Conservation (phyloP, 169 alveolate genomes). For the Condylostoma magnum region DNA sequence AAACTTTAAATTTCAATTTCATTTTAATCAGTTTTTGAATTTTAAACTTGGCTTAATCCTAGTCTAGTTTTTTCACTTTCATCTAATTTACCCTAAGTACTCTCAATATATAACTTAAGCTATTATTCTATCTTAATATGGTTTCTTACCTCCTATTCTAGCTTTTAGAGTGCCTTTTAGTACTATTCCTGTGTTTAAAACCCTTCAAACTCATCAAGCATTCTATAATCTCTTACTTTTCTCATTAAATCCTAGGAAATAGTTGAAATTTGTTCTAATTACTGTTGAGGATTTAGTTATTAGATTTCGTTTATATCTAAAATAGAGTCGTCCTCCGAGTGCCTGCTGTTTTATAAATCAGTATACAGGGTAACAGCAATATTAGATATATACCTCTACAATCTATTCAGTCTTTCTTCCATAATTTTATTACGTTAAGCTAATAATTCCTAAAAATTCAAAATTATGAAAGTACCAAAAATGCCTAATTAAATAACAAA, state of each 20-base stretch:
- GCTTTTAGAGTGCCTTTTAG: conserved; percentile 29
- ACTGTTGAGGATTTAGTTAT: background rate
- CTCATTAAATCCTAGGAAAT: conserved; percentile 1
- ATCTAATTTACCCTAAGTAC: conserved; percentile 34
- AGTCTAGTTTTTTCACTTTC: conserved; percentile 38
- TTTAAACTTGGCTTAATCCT: too few species aligned
- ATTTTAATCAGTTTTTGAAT: too few species aligned
- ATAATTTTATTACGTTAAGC: too few species aligned
- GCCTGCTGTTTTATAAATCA: too few species aligned
- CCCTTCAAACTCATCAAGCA: conserved; percentile 1
- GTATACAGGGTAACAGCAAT: too few species aligned
- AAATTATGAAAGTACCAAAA: too few species aligned
- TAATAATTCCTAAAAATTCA: too few species aligned
- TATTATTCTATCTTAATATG: conserved; percentile 48
- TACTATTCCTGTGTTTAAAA: conserved; percentile 14
- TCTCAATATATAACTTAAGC: conserved; percentile 46
- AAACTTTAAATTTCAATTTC: too few species aligned
- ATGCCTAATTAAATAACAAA: too few species aligned
- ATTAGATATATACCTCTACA: too few species aligned
- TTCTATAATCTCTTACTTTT: background rate
- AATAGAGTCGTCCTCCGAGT: background rate
- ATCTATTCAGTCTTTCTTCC: too few species aligned
- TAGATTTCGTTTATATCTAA: background rate
- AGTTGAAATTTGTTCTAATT: background rate
- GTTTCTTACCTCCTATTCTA: conserved; percentile 43